Evolutionary conservation across 495 filamentous ascomycete species (phyloP).

Genomic region (Hypoxylon lenormandii): DNA sequence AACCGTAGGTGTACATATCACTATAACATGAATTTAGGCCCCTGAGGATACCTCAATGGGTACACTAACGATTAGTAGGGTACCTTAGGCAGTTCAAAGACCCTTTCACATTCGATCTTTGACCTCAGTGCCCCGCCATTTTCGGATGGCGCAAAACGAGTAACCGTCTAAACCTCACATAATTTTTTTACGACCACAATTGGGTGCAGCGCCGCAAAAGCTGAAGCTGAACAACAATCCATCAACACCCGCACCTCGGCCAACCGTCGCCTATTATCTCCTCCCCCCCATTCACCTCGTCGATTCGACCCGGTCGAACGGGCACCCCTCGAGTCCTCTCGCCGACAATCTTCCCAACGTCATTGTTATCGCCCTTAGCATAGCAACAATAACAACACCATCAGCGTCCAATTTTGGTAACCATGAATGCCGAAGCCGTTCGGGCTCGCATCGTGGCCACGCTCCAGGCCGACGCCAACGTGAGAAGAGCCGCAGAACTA

Average conservation of each 20-base stretch:
- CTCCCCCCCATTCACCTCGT: slow-evolving; percentile 5
- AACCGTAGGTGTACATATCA: too few species aligned
- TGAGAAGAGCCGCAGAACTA: slow-evolving; percentile 85
- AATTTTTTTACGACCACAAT: slow-evolving; percentile 46
- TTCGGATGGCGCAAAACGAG: slow-evolving; percentile 45
- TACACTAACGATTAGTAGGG: too few species aligned
- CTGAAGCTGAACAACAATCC: slow-evolving; percentile 35
- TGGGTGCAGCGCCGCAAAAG: slow-evolving; percentile 36
- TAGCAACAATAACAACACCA: slow-evolving; percentile 3
- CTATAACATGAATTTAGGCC: too few species aligned
- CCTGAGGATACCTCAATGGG: too few species aligned
- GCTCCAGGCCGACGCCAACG: slow-evolving; percentile 84
- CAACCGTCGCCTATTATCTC: slow-evolving; percentile 14
- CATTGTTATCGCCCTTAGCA: slow-evolving; percentile 20
- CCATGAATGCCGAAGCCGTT: slow-evolving; percentile 88
- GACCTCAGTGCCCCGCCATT: slow-evolving; percentile 43
- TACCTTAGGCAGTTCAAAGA: background rate
- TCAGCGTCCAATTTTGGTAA: slow-evolving; percentile 29
- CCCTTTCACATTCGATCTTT: background rate
- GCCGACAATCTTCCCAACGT: slow-evolving; percentile 26
- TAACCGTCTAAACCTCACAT: slow-evolving; percentile 42
- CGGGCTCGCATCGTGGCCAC: slow-evolving; percentile 89
- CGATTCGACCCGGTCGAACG: slow-evolving; percentile 37
- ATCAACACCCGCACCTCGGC: slow-evolving; percentile 37
- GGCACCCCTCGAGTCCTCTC: slow-evolving; percentile 33